Base-by-base conservation (phyloP, 768 basidiomycete genomes). In the Clathrus columnatus region DNA sequence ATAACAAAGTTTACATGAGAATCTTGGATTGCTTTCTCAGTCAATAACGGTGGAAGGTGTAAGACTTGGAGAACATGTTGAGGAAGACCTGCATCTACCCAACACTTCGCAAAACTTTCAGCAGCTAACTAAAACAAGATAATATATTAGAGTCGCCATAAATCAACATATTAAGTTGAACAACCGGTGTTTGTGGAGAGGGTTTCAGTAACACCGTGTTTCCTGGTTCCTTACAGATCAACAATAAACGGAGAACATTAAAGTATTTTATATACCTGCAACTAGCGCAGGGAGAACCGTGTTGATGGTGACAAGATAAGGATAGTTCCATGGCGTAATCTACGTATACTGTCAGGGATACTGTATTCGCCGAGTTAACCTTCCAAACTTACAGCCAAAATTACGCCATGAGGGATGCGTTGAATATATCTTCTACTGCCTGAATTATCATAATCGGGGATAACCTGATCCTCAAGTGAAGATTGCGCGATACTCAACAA, bases 161-260 rank as follows among this genome's bases (percentile, higher is more conserved):
- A 48, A 17, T 30, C 32, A 14, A 27, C 6, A 54, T 18, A 50
- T 21, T 27, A 29, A 43, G 16, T 23, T 11, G 26, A 61, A 36
- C 14, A 46, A 65, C 64, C 4, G 96, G 95, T 0, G 94, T 97
- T 65, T 99, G 96, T 0, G 96, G 96, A 1, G 93, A 95, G 0
- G 96, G 95, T 68, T 98, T 99, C 65, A 98, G 73, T 45, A 99
- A 67, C 10, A 97, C 88, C 0, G 89, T 70, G 67, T 99, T 98
- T 27, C 96, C 89, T 61, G 30, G n/a, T n/a, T n/a, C 4, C 41
- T 16, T 20, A 18, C 18, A 29, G 32, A 46, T 32, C 29, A 29
- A 20, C 18, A 1, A 29, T 24, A 8, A 7, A 7, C 26, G 23
- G 21, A 18, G 36, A 10, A 16, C 18, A 26, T 7, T 36, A 17